Conservation (phyloP, 768 basidiomycete genomes). For the Collybia mongolica region DNA sequence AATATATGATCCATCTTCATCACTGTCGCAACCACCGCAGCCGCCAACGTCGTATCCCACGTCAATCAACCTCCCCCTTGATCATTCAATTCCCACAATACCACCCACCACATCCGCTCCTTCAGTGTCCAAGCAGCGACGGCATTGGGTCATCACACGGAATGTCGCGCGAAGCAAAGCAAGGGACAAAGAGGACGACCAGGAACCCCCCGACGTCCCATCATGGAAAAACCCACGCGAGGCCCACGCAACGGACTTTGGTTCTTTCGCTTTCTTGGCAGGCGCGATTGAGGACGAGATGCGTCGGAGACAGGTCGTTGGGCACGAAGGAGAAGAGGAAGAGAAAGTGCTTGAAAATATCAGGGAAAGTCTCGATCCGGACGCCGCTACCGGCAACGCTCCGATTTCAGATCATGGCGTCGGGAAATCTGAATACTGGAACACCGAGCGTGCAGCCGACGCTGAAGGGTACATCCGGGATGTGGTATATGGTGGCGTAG, state of each 20-base stretch:
- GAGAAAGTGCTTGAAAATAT: slow-evolving; percentile 29
- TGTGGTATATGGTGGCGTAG: slow-evolving; percentile 77
- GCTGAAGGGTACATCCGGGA: slow-evolving; percentile 70
- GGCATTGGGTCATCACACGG: slow-evolving; percentile 63
- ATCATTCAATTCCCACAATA: slow-evolving; percentile 15
- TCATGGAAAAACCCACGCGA: slow-evolving; percentile 52
- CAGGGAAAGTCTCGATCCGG: slow-evolving; percentile 36
- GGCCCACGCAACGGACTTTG: slow-evolving; percentile 56
- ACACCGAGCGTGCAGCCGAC: slow-evolving; percentile 41
- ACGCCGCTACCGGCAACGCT: slow-evolving; percentile 17
- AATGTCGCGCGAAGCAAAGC: slow-evolving; percentile 47
- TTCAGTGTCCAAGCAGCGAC: slow-evolving; percentile 31
- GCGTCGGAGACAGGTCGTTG: slow-evolving; percentile 26
- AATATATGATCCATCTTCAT: slow-evolving; percentile 19
- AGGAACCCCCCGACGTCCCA: slow-evolving; percentile 31
- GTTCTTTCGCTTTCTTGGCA: slow-evolving; percentile 54
- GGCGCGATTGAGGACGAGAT: slow-evolving; percentile 47
- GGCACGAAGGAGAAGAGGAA: slow-evolving; percentile 29
- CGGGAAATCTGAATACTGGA: slow-evolving; percentile 43
- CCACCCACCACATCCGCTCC: slow-evolving; percentile 27
- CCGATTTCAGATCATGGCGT: slow-evolving; percentile 7
- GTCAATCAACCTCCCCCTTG: slow-evolving; percentile 13
- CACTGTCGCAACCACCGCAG: slow-evolving; percentile 21
- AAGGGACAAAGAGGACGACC: slow-evolving; percentile 55
- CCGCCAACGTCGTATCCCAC: slow-evolving; percentile 11